Conservation (phyloP, 352 stramenopile species). For the Phytophthora niederhauseri region DNA sequence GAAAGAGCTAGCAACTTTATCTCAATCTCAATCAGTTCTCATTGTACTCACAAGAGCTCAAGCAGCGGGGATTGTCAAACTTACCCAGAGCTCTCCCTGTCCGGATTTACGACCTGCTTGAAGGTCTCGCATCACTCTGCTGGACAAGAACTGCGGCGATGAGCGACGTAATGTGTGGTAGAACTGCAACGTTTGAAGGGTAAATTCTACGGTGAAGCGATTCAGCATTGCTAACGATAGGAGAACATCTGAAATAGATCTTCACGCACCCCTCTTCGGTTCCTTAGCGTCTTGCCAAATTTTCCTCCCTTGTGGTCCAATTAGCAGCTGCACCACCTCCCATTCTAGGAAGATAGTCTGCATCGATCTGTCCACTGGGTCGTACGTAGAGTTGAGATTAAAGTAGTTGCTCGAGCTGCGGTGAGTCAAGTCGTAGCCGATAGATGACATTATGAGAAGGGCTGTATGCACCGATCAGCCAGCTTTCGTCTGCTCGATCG, state of each 20-base stretch:
- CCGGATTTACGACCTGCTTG: too few relatives aligned
- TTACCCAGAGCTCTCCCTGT: too few relatives aligned
- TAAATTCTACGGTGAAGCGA: slow-evolving; percentile 72
- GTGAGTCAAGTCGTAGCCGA: slow-evolving; percentile 51
- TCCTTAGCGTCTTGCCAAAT: slow-evolving; percentile 25
- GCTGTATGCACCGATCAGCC: slow-evolving; percentile 77
- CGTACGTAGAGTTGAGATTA: slow-evolving; percentile 38
- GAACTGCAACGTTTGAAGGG: slow-evolving; percentile 68
- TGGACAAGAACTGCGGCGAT: slow-evolving; percentile 54
- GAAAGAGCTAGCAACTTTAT: too few relatives aligned
- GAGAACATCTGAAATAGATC: slow-evolving; percentile 48
- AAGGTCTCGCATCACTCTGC: slow-evolving; percentile 68
- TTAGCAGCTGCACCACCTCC: slow-evolving; percentile 64
- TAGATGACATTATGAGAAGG: slow-evolving; percentile 61
- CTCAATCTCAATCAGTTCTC: too few relatives aligned
- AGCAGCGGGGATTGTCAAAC: too few relatives aligned
- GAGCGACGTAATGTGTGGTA: slow-evolving; percentile 65
- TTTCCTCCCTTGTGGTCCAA: slow-evolving; percentile 21
- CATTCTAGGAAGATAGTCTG: slow-evolving; percentile 74
- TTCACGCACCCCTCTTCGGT: too few relatives aligned
- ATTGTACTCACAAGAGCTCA: too few relatives aligned
- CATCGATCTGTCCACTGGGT: slow-evolving; percentile 37
- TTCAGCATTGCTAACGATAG: too few relatives aligned
- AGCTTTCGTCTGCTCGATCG: slow-evolving; percentile 28
- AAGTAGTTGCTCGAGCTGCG: slow-evolving; percentile 51